phyloP scores from a whole-genome alignment of 371 early-diverging fungal genomes.

The Choanephora cucurbitarum region DNA sequence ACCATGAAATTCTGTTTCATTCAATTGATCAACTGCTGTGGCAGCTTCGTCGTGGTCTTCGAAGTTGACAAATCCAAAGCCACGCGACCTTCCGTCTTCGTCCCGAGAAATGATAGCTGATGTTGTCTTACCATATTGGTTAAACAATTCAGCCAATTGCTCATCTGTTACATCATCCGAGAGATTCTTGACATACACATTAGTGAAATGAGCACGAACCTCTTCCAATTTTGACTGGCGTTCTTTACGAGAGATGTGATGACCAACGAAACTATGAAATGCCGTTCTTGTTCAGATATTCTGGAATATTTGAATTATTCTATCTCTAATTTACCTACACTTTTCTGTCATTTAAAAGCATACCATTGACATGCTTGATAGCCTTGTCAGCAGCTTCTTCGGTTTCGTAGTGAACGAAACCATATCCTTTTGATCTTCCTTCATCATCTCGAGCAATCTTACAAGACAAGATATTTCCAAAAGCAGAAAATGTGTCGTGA shows the following conservation, averaged over 20 bases:
- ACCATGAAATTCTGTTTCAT: slow-evolving; percentile 77
- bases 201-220: slow-evolving; percentile 78
- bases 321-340: slow-evolving; percentile 57
- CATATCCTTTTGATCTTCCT: slow-evolving; percentile 87
- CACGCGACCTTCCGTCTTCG: slow-evolving; percentile 72
- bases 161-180: slow-evolving; percentile 72
- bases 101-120: slow-evolving; percentile 67
- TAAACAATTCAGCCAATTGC: slow-evolving; percentile 73
- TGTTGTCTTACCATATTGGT: slow-evolving; percentile 72
- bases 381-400: slow-evolving; percentile 85
- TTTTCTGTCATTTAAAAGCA: slow-evolving; percentile 89
- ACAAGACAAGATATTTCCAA: slow-evolving; percentile 92
- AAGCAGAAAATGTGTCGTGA: slow-evolving; percentile 94
- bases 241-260: slow-evolving; percentile 82
- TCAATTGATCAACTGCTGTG: slow-evolving; percentile 81
- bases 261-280: slow-evolving; percentile 73
- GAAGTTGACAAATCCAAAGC: slow-evolving; percentile 93
- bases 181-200: slow-evolving; percentile 94
- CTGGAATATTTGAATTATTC: too few relatives aligned
- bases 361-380: slow-evolving; percentile 90
- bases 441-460: slow-evolving; percentile 86
- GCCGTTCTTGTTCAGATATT: too few relatives aligned
- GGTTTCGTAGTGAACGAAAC: slow-evolving; percentile 95
- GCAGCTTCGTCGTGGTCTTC: slow-evolving; percentile 79
- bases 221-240: slow-evolving; percentile 81